Conservation (phyloP, 352 stramenopile genomes). For the Globisporangium takayamanum region DNA sequence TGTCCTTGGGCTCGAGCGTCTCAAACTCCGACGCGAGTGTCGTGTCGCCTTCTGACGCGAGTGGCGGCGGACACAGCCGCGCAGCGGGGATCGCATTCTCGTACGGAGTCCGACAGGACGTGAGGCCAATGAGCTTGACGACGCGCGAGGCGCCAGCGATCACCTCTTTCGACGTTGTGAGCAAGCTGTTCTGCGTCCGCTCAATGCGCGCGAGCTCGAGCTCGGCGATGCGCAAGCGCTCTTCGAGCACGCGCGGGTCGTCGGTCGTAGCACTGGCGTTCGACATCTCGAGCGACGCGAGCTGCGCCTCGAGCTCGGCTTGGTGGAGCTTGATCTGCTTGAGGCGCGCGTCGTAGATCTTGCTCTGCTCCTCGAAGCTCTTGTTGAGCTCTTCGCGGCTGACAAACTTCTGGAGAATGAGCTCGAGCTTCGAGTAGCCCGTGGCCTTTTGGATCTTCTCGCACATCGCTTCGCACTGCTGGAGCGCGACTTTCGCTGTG, state of each 20-base stretch:
- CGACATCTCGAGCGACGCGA: constrained; percentile 58
- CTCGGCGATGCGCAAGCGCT: constrained; percentile 63
- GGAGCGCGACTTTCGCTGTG: constrained; percentile 61
- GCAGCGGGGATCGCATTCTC: constrained; percentile 52
- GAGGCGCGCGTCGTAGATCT: constrained; percentile 68
- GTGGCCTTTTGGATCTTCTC: constrained; percentile 82
- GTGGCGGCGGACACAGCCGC: constrained; percentile 53
- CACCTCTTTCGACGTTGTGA: constrained; percentile 76
- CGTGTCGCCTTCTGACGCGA: constrained; percentile 40
- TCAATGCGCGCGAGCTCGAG: constrained; percentile 60
- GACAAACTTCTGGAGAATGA: constrained; percentile 75
- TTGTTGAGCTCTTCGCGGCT: constrained; percentile 70
- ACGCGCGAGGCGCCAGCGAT: constrained; percentile 57
- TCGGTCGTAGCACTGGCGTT: constrained; percentile 40
- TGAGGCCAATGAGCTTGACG: constrained; percentile 72
- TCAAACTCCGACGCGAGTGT: constrained; percentile 63
- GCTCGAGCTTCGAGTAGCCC: constrained; percentile 67
- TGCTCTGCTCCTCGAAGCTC: constrained; percentile 78
- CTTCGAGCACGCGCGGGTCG: constrained; percentile 62
- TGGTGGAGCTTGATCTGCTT: constrained; percentile 81
- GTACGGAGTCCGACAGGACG: constrained; percentile 49
- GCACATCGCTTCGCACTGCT: constrained; percentile 79
- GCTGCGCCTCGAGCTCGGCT: constrained; percentile 60
- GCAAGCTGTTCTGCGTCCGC: constrained; percentile 51
- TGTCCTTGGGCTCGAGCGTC: constrained; percentile 50